Evolutionary conservation across 73 alveolate species (phyloP).

Genomic region (Tetrahymena thermophila): DNA sequence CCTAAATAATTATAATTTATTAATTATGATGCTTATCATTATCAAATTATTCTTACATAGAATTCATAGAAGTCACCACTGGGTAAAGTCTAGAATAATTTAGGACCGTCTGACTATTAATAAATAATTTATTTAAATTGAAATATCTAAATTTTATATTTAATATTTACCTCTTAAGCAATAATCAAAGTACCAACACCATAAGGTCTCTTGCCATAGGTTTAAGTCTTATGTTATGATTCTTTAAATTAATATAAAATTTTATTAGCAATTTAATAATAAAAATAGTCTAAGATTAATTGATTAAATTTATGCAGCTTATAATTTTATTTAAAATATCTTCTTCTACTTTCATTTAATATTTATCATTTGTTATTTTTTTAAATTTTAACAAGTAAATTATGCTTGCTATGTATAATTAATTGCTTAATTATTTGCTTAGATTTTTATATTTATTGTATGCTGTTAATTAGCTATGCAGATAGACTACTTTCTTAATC

Average conservation of each 20-base stretch:
- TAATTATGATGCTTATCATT: neutral
- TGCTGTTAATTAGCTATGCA: neutral
- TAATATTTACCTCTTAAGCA: slow-evolving; percentile 61
- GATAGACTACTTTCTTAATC: neutral
- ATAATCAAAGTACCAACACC: slow-evolving; percentile 95
- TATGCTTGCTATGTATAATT: no score
- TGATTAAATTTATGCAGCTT: neutral
- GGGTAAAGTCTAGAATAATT: slow-evolving; percentile 93
- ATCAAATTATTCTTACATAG: neutral
- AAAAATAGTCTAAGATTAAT: neutral
- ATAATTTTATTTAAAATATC: neutral
- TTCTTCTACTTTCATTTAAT: neutral
- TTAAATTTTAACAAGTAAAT: no score
- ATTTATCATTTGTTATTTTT: no score
- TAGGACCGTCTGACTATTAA: slow-evolving; percentile 75
- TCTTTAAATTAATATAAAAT: slow-evolving; percentile 2
- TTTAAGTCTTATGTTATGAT: slow-evolving; percentile 83
- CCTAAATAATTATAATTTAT: neutral
- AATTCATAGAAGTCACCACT: slow-evolving; percentile 93
- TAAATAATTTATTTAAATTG: neutral
- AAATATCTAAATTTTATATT: neutral
- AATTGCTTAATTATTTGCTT: neutral
- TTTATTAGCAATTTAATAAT: neutral
- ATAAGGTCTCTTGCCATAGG: slow-evolving; percentile 92
- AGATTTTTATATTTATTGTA: no score